These are phyloP conservation scores for Isoetes taiwanensis DNA, from an alignment of 75 land plant species.

Conservation along the genomic window DNA sequence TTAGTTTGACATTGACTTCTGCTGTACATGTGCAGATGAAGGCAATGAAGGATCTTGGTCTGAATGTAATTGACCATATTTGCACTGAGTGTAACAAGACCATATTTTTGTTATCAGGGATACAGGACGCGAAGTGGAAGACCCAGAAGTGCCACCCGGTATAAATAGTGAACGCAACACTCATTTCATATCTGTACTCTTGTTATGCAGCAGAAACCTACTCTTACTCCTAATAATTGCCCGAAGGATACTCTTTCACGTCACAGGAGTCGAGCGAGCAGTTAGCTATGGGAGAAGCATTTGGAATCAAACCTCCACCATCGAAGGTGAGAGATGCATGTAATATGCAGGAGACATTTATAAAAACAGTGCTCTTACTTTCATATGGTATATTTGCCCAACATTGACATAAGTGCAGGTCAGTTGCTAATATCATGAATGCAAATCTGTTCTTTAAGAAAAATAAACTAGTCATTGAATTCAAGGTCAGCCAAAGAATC, in stretches of 20 bases:
- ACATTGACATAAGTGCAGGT: slow-evolving; percentile 84
- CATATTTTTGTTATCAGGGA: slow-evolving; percentile 54
- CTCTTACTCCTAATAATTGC: neutral
- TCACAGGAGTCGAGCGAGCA: slow-evolving; percentile 76
- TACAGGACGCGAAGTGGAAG: slow-evolving; percentile 74
- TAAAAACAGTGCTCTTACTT: too few relatives aligned
- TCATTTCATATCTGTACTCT: neutral
- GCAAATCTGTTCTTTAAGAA: neutral
- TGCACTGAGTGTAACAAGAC: too few relatives aligned
- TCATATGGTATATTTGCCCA: slow-evolving; percentile 25
- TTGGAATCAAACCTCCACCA: slow-evolving; percentile 55
- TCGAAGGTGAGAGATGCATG: too few relatives aligned
- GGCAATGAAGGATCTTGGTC: slow-evolving; percentile 75
- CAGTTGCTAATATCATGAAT: slow-evolving; percentile 1
- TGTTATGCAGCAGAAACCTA: neutral
- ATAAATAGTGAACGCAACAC: too few relatives aligned
- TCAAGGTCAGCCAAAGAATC: too few relatives aligned
- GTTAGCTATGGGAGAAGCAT: slow-evolving; percentile 87
- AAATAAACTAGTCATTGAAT: too few relatives aligned
- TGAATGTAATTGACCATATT: slow-evolving; percentile 75
- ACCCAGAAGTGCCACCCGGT: slow-evolving; percentile 96
- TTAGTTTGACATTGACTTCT: too few relatives aligned
- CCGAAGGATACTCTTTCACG: neutral
- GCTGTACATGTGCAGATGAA: slow-evolving; percentile 87
- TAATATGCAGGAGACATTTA: too few relatives aligned